Conservation (phyloP, 176 grass and related monocot genomes). For the Carex parvula region DNA sequence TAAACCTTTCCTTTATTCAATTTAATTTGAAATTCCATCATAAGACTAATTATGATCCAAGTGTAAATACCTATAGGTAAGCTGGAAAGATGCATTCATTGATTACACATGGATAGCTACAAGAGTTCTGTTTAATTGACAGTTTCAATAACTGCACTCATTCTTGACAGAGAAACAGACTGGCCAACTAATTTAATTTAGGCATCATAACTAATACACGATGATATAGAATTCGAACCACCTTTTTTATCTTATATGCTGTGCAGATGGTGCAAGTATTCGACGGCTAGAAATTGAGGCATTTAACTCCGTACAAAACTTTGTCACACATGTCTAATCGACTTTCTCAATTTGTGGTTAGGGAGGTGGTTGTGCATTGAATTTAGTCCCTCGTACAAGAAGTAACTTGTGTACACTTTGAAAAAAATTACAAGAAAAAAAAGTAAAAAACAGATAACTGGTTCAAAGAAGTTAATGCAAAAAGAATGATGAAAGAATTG, state of each 20-base stretch:
- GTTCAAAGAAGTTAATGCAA: not conserved
- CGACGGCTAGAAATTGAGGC: not conserved
- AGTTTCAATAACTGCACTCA: not conserved
- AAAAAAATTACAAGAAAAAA: not conserved
- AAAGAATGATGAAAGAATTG: not conserved
- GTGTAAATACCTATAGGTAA: conserved; percentile 8
- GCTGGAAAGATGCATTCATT: conserved; percentile 21
- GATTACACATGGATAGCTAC: conserved; percentile 15
- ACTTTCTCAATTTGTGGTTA: not conserved
- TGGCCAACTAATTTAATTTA: not conserved
- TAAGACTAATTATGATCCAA: conserved; percentile 4
- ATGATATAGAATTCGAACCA: not conserved
- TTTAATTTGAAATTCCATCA: conserved; percentile 1
- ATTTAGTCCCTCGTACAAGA: not conserved
- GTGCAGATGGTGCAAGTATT: not conserved
- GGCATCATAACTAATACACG: not conserved
- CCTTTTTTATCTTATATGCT: not conserved
- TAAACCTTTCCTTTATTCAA: conserved; percentile 19
- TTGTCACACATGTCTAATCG: not conserved
- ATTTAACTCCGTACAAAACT: not conserved
- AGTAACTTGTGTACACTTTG: not conserved
- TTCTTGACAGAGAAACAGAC: not conserved
- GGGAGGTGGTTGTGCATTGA: not conserved
- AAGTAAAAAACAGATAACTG: not conserved
- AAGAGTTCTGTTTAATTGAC: not conserved